phyloP scores from a whole-genome alignment of 345 rosid genomes.

The Eucalyptus dawsonii region DNA sequence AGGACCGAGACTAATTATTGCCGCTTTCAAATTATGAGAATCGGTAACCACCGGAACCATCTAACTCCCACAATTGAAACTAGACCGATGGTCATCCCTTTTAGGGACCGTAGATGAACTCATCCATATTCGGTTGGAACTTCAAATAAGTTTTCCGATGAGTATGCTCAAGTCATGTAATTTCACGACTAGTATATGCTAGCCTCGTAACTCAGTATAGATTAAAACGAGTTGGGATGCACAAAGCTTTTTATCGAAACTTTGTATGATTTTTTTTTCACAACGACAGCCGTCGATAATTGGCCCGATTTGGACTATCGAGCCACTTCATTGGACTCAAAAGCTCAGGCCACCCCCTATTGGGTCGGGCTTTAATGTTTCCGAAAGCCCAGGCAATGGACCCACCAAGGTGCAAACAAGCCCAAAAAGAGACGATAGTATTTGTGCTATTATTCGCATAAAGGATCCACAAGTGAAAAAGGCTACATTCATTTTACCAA shows the following conservation, averaged over 20 bases:
- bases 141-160: background rate
- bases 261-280: background rate
- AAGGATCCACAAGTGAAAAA: no score
- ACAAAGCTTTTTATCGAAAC: background rate
- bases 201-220: no score
- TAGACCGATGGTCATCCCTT: background rate
- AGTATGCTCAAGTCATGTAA: background rate
- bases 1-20: background rate
- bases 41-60: rapidly evolving
- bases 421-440: no score
- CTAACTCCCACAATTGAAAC: background rate
- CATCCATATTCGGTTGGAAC: background rate
- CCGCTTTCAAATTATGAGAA: background rate
- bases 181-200: background rate
- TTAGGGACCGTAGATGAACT: background rate
- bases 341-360: background rate
- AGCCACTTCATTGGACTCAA: background rate
- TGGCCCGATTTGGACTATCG: background rate
- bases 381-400: no score
- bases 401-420: no score
- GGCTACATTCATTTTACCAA: no score
- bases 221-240: background rate
- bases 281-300: background rate
- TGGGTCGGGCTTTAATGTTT: no score
- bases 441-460: no score